Evolutionary conservation across 148 eudicot genomes (phyloP).

Genomic region (Rhododendron henanense): DNA sequence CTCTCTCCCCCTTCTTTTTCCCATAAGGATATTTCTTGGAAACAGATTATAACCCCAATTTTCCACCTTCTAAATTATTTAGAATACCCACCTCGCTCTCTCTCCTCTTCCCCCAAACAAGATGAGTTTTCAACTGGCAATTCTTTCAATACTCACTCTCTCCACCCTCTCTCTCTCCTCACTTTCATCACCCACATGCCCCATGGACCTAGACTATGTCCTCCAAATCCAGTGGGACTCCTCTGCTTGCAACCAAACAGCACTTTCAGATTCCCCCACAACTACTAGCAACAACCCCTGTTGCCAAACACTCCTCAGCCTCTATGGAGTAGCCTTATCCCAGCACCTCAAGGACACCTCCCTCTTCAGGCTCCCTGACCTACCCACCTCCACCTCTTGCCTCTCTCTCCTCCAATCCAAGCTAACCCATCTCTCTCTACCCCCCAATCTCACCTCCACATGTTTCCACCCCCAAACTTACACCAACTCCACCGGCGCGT

Average conservation of each 20-base stretch:
- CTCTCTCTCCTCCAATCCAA: slow-evolving; percentile 47
- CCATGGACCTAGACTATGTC: slow-evolving; percentile 48
- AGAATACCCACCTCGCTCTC: not conserved
- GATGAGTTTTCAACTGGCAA: not conserved
- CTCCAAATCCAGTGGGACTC: slow-evolving; percentile 43
- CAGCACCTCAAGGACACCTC: slow-evolving; percentile 44
- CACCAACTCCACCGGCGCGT: slow-evolving; percentile 37
- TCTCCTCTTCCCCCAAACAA: not conserved
- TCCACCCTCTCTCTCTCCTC: not conserved
- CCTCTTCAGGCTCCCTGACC: slow-evolving; percentile 44
- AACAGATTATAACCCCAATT: not conserved
- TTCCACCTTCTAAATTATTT: not conserved
- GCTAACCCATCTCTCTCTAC: slow-evolving; percentile 40
- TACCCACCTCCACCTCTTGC: slow-evolving; percentile 51
- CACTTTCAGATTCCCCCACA: not conserved
- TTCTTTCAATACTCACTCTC: not conserved
- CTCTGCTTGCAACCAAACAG: slow-evolving; percentile 29
- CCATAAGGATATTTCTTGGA: not conserved
- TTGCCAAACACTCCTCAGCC: slow-evolving; percentile 65
- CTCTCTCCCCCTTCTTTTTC: not conserved
- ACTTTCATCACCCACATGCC: slow-evolving; percentile 32
- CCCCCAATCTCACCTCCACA: slow-evolving; percentile 36
- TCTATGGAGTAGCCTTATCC: slow-evolving; percentile 53
- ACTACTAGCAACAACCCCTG: slow-evolving; percentile 21
- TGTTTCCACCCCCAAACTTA: slow-evolving; percentile 61